Base-by-base conservation (phyloP, 208 protist genomes). In the Angomonas desouzai region DNA sequence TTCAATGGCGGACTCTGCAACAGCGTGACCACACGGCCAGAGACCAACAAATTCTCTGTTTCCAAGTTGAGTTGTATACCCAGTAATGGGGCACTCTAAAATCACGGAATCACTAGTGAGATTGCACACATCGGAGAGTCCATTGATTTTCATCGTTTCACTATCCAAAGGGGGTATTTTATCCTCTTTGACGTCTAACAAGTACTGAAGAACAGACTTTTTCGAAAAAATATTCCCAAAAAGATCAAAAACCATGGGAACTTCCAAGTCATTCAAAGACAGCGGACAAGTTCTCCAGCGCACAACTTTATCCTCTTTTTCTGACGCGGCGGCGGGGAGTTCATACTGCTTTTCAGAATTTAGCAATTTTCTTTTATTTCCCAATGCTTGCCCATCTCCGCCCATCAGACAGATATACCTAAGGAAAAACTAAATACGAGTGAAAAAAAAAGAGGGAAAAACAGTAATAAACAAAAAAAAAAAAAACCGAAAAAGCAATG, bases 1-100 rank as follows among this genome's bases (percentile, higher is more conserved):
- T 66, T 38, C 48, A 30, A 78, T 13, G n/a, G 58, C 71, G 22
- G 65, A 75, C 16, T 59, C 34, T 53, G 66, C 72, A 11, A 93
- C 57, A 47, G 88, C 79, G 51, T 93, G 87, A 13, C 87, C 87
- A 56, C 87, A 93, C n/a, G 49, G 48, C 84, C 87, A 93, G 53
- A 91, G 81, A 3, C 87, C 87, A 53, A 80, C 66, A 68, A 93
- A 93, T 1, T 64, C 48, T 57, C 84, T 77, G 28, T 75, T 45
- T 11, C 83, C 87, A 55, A 69, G 80, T 22, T 60, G 57, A 38
- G 81, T 65, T 3, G 74, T 62, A 64, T 76, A 83, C 0, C 76
- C 72, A 3, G 78, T 87, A 11, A 93, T 58, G 4, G 87, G 77
- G 30, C 87, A 93, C 20, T 66, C 69, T 55, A 93, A 74, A 10